A percentile compares a stretch with the other conserved stretches of the same genome.
Conservation (phyloP, 768 basidiomycete genomes). For the Chalciporus sphaerocephalus region DNA sequence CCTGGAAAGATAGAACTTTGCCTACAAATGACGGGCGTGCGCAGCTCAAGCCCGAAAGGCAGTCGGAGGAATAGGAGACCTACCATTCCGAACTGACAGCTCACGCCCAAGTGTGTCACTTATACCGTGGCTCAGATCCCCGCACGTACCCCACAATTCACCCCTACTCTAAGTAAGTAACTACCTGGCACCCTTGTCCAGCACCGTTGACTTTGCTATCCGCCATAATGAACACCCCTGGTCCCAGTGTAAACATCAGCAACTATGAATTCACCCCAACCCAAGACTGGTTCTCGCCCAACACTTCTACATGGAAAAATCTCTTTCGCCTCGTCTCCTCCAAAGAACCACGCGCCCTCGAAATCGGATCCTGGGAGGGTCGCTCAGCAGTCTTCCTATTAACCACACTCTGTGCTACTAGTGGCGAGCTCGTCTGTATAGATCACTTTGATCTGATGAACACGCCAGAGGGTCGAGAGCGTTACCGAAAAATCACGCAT, state of each 20-base stretch:
- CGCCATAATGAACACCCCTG: slow-evolving; percentile 10
- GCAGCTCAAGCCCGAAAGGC: slow-evolving; percentile 11
- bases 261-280: slow-evolving; percentile 44
- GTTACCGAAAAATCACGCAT: slow-evolving; percentile 40
- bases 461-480: slow-evolving; percentile 45
- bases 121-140: slow-evolving; percentile 8
- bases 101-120: slow-evolving; percentile 10
- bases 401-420: slow-evolving; percentile 40
- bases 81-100: slow-evolving; percentile 1
- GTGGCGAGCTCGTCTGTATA: slow-evolving; percentile 49
- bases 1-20: background rate
- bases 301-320: slow-evolving; percentile 40
- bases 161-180: background rate
- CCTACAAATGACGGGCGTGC: background rate
- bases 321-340: slow-evolving; percentile 39
- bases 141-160: background rate
- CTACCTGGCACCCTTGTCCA: background rate
- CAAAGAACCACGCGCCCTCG: slow-evolving; percentile 43
- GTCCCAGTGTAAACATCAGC: slow-evolving; percentile 4
- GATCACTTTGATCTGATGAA: slow-evolving; percentile 56
- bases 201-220: background rate
- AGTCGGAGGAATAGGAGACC: background rate
- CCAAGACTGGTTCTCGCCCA: slow-evolving; percentile 55
- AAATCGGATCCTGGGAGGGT: slow-evolving; percentile 64
- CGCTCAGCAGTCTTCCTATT: slow-evolving; percentile 55